phyloP scores from a whole-genome alignment of 2,329 filamentous ascomycete genomes.

The Cadophora luteo-olivacea region DNA sequence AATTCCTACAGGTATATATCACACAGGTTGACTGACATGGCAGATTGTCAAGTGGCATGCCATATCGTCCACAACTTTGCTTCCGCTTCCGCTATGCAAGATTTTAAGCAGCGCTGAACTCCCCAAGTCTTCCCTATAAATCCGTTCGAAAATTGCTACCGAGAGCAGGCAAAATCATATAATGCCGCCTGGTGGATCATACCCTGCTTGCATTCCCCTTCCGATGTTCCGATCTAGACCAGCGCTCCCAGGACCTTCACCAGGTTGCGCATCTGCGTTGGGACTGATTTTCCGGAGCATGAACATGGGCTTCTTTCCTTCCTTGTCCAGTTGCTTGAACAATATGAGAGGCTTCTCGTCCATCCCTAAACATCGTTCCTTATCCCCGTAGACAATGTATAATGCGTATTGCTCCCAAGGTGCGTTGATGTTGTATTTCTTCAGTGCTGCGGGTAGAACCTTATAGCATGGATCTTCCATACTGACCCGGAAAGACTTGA shows the following conservation, averaged over 20 bases:
- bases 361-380: constrained; percentile 89
- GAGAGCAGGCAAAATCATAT: constrained; percentile 34
- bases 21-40: constrained; percentile 4
- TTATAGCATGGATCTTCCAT: constrained; percentile 99
- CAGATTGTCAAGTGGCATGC: neutral
- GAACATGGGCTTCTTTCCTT: constrained; percentile 99
- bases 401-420: constrained; percentile 97
- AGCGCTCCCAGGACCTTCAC: constrained; percentile 48
- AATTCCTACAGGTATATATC: constrained; percentile 24
- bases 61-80: constrained; percentile 13
- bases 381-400: constrained; percentile 98
- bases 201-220: constrained; percentile 33
- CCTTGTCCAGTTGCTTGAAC: constrained; percentile 96
- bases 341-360: constrained; percentile 94
- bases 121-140: constrained; percentile 4
- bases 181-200: constrained; percentile 45
- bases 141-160: neutral
- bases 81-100: constrained; percentile 24
- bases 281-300: constrained; percentile 71
- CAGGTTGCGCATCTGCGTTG: constrained; percentile 50
- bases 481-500: constrained; percentile 97
- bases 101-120: constrained; percentile 21
- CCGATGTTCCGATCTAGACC: constrained; percentile 38
- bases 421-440: constrained; percentile 98
- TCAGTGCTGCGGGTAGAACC: constrained; percentile 91